phyloP scores from a whole-genome alignment of 805 yeast genomes.

The Metschnikowia drakensbergensis region DNA sequence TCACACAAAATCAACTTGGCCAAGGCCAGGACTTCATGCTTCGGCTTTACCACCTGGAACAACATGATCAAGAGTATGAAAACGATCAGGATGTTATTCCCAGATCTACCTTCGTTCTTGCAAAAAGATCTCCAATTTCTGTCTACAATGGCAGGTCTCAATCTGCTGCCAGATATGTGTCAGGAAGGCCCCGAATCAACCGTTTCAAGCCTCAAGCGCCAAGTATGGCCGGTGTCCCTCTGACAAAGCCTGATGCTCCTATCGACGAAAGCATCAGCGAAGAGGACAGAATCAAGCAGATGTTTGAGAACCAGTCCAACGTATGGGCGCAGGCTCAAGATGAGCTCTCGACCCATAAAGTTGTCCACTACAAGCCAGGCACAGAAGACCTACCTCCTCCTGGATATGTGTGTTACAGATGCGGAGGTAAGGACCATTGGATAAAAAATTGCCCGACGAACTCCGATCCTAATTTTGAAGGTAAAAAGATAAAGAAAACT shows the following conservation, averaged over 20 bases:
- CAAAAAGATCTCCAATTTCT: slow-evolving; percentile 61
- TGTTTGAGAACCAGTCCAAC: slow-evolving; percentile 90
- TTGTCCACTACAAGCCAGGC: slow-evolving; percentile 55
- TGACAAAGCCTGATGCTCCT: slow-evolving; percentile 14
- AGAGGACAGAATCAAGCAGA: slow-evolving; percentile 81
- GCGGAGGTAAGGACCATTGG: slow-evolving; percentile 94
- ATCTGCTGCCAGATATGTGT: slow-evolving; percentile 60
- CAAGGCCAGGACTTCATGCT: slow-evolving; percentile 84
- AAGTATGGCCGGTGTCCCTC: slow-evolving; percentile 18
- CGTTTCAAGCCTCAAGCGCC: slow-evolving; percentile 37
- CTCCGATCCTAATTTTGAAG: slow-evolving; percentile 90
- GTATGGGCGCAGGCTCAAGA: slow-evolving; percentile 96
- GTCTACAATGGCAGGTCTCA: slow-evolving; percentile 30
- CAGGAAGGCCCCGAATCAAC: slow-evolving; percentile 59
- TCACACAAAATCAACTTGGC: slow-evolving; percentile 73
- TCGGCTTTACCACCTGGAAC: slow-evolving; percentile 54
- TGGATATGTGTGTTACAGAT: slow-evolving; percentile 91
- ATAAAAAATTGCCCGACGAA: slow-evolving; percentile 94
- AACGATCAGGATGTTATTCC: slow-evolving; percentile 93
- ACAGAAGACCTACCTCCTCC: slow-evolving; percentile 86
- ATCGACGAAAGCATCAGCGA: slow-evolving; percentile 55
- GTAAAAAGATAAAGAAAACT: slow-evolving; percentile 82
- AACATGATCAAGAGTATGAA: slow-evolving; percentile 63
- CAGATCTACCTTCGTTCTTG: slow-evolving; percentile 80
- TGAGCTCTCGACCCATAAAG: slow-evolving; percentile 79